These are phyloP conservation scores for Chrysanthemum makinoi DNA, from an alignment of 129 eudicot species.

Conservation along the genomic window DNA sequence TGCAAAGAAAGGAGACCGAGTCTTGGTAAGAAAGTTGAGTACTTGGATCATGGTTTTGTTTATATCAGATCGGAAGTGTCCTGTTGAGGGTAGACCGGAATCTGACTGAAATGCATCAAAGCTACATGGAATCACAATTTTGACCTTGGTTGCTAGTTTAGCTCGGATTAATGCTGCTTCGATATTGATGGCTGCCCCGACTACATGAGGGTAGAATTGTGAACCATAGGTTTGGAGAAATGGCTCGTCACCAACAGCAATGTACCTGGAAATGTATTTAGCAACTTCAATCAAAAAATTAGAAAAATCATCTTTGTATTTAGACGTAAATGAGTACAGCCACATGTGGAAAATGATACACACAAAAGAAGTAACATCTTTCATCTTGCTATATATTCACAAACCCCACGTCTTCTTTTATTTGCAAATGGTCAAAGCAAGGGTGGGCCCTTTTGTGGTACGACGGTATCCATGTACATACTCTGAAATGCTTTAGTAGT, in stretches of 20 bases:
- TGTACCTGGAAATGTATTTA: constrained; percentile 48
- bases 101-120: constrained; percentile 66
- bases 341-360: constrained; percentile 2
- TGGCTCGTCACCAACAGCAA: constrained; percentile 88
- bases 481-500: too few relatives aligned
- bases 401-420: too few relatives aligned
- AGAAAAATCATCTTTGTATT: neutral
- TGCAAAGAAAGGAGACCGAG: constrained; percentile 66
- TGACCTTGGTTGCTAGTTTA: constrained; percentile 57
- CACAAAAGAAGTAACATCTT: constrained; percentile 1
- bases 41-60: constrained; percentile 84
- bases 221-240: constrained; percentile 70
- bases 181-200: constrained; percentile 85
- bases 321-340: neutral
- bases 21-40: constrained; percentile 66
- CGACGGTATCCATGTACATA: too few relatives aligned
- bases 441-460: too few relatives aligned
- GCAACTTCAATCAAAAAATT: neutral
- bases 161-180: constrained; percentile 73
- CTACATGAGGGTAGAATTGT: constrained; percentile 68
- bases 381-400: neutral
- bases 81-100: constrained; percentile 65
- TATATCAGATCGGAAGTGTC: constrained; percentile 64
- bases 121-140: constrained; percentile 83
- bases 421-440: too few relatives aligned